Evolutionary conservation across 768 basidiomycete genomes (phyloP).

Genomic region (Pleurotus giganteus): DNA sequence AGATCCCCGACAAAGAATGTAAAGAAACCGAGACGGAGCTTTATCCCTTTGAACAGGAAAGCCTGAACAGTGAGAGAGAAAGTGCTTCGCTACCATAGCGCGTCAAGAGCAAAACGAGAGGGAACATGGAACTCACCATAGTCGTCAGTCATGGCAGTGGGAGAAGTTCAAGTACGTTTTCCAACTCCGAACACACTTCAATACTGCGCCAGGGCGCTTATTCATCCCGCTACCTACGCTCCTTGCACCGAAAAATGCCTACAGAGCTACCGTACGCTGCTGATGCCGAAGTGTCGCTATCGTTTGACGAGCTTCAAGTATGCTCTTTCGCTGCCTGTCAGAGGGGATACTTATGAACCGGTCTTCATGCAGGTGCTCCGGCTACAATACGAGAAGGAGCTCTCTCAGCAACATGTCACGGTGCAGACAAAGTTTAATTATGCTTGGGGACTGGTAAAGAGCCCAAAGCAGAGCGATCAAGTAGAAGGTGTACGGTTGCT

Average conservation of each 20-base stretch:
- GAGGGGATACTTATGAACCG: conserved; percentile 1
- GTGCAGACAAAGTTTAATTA: conserved; percentile 98
- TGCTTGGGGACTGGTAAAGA: conserved; percentile 96
- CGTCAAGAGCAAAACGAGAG: conserved; percentile 21
- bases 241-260: conserved; percentile 39
- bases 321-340: conserved; percentile 10
- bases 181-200: conserved; percentile 31
- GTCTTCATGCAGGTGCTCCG: conserved; percentile 63
- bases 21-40: conserved; percentile 28
- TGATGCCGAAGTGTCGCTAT: conserved; percentile 86
- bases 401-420: conserved; percentile 78
- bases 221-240: conserved; percentile 9
- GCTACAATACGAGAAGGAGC: conserved; percentile 87
- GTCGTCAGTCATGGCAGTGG: conserved; percentile 46
- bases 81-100: conserved; percentile 15
- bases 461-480: conserved; percentile 79
- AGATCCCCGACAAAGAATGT: conserved; percentile 44
- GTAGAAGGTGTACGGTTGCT: conserved; percentile 89
- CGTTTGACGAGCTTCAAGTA: conserved; percentile 90
- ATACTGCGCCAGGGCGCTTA: neutral
- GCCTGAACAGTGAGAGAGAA: neutral
- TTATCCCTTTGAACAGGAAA: conserved; percentile 10
- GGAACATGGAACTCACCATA: conserved; percentile 46
- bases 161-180: conserved; percentile 28
- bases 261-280: conserved; percentile 95